phyloP scores from a whole-genome alignment of 495 filamentous ascomycete species.

The Letharia columbiana region DNA sequence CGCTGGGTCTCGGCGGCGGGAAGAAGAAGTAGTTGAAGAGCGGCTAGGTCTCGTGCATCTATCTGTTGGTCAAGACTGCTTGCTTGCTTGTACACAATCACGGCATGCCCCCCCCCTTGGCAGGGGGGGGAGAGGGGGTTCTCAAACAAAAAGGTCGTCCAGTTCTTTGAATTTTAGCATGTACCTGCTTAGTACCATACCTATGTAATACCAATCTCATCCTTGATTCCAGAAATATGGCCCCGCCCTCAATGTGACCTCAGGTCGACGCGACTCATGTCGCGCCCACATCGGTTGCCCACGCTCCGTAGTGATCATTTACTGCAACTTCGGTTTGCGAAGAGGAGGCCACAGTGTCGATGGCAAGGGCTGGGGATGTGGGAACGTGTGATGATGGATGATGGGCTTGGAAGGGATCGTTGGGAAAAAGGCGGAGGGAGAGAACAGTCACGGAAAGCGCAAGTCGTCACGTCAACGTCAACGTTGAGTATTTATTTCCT shows the following conservation, averaged over 20 bases:
- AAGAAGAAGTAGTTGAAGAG: conserved; percentile 30
- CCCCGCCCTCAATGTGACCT: background rate
- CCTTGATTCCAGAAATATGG: background rate
- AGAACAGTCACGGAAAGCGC: background rate
- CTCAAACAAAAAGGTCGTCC: background rate
- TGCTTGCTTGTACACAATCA: background rate
- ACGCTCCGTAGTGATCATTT: background rate
- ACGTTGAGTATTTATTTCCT: too few relatives aligned
- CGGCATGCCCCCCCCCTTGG: background rate
- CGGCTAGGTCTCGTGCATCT: background rate
- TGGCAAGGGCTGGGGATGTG: background rate
- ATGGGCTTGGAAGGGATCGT: background rate
- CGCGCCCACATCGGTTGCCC: background rate
- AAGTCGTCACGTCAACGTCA: background rate
- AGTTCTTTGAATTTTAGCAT: background rate
- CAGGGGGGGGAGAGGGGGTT: background rate
- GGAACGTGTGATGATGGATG: background rate
- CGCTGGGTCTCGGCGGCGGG: conserved; percentile 43
- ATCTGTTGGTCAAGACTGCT: background rate
- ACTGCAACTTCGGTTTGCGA: background rate
- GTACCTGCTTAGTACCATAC: background rate
- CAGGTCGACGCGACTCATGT: background rate
- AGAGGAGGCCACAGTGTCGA: too few relatives aligned
- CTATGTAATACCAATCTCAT: background rate
- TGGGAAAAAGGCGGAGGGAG: too few relatives aligned